These are phyloP conservation scores for Closterium sp. DNA, from an alignment of 139 green algal species.

Conservation along the genomic window DNA sequence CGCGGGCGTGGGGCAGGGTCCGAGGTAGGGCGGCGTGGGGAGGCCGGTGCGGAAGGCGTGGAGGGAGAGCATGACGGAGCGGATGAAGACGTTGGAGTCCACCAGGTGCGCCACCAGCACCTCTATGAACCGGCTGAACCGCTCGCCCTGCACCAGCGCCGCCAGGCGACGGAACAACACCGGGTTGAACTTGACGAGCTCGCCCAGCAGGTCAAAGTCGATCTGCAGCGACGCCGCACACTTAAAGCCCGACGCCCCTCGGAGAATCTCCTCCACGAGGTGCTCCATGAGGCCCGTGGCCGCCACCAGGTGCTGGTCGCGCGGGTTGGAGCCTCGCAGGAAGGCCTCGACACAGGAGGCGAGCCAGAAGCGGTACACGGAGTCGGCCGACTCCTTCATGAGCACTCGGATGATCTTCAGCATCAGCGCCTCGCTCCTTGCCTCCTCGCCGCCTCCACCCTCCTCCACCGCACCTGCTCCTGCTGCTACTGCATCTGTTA, in stretches of 20 bases:
- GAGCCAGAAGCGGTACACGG: slow-evolving; percentile 52
- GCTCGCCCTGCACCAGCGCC: slow-evolving; percentile 24
- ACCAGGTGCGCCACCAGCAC: slow-evolving; percentile 49
- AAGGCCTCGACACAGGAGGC: slow-evolving; percentile 54
- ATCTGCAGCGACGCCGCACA: slow-evolving; percentile 41
- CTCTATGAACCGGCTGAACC: slow-evolving; percentile 42
- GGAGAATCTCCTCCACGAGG: slow-evolving; percentile 45
- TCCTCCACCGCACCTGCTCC: not conserved
- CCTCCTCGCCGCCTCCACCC: not conserved
- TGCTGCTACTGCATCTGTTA: not conserved
- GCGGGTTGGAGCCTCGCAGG: slow-evolving; percentile 43
- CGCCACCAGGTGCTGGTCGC: slow-evolving; percentile 43
- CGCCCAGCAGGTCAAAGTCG: slow-evolving; percentile 53
- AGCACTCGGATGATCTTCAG: slow-evolving; percentile 44
- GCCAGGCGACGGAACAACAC: slow-evolving; percentile 36
- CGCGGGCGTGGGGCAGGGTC: not conserved
- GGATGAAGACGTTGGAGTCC: slow-evolving; percentile 55
- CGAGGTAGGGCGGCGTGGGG: slow-evolving; percentile 28
- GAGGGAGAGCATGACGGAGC: slow-evolving; percentile 50
- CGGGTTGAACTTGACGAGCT: slow-evolving; percentile 53
- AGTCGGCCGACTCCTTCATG: slow-evolving; percentile 44
- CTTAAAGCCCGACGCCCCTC: slow-evolving; percentile 19
- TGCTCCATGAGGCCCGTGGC: slow-evolving; percentile 48
- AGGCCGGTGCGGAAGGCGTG: slow-evolving; percentile 34
- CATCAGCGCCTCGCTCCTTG: slow-evolving; percentile 31